Percentiles rank a stretch among this genome's conserved stretches.
phyloP scores from a whole-genome alignment of 2,329 filamentous ascomycete genomes.

The Onygena corvina region DNA sequence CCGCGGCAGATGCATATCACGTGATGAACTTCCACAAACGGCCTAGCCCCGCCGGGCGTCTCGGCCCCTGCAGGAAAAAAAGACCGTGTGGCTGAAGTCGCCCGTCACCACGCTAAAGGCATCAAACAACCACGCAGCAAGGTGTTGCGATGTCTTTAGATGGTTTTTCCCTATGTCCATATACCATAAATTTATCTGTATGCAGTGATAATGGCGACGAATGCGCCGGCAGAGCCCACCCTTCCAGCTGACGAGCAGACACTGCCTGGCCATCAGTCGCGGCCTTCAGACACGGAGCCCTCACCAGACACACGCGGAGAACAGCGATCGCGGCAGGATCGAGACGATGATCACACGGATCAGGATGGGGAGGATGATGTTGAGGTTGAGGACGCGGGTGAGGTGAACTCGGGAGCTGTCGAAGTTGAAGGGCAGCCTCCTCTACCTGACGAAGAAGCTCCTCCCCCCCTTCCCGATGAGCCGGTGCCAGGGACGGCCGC shows the following conservation, averaged over 20 bases:
- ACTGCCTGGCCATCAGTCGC: not conserved
- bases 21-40: no score
- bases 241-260: not conserved
- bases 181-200: conserved; percentile 5
- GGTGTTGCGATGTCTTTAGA: conserved; percentile 5
- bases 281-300: not conserved
- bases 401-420: conserved; percentile 11
- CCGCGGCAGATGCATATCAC: no score
- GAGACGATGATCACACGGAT: not conserved
- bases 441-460: conserved; percentile 33
- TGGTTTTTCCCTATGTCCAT: conserved; percentile 3
- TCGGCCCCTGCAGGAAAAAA: no score
- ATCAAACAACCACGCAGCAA: not conserved
- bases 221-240: not conserved
- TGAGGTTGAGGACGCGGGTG: conserved; percentile 11
- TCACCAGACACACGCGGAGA: not conserved
- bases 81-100: no score
- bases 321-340: not conserved
- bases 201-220: conserved; percentile 4
- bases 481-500: conserved; percentile 34
- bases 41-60: no score
- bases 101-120: no score
- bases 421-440: conserved; percentile 26
- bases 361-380: conserved; percentile 11
- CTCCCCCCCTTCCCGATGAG: conserved; percentile 43